Evolutionary conservation across 768 basidiomycete genomes (phyloP).

Genomic region (Fomitopsis serialis): DNA sequence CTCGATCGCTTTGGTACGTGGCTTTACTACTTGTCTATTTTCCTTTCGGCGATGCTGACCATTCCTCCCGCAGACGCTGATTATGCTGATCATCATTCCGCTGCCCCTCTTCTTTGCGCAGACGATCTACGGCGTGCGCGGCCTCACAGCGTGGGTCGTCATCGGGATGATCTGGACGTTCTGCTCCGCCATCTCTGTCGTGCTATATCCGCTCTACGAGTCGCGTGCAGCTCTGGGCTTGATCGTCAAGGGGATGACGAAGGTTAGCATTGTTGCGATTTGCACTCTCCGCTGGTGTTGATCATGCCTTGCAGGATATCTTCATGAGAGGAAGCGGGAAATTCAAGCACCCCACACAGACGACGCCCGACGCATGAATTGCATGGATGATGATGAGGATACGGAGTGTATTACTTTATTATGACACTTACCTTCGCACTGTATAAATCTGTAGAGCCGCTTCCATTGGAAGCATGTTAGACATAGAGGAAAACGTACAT

Average conservation of each 20-base stretch:
- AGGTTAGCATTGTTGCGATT: constrained; percentile 38
- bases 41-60: not conserved
- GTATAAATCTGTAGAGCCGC: too few species aligned
- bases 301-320: constrained; percentile 29
- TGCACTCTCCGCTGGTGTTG: not conserved
- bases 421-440: too few species aligned
- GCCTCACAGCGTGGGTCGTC: constrained; percentile 75
- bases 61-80: constrained; percentile 37
- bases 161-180: constrained; percentile 85
- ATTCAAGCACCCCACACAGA: constrained; percentile 16
- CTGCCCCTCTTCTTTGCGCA: constrained; percentile 82
- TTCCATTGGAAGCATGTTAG: too few species aligned
- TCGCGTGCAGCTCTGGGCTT: constrained; percentile 58
- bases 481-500: too few species aligned
- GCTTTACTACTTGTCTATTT: not conserved
- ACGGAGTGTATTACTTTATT: too few species aligned
- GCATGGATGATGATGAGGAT: too few species aligned
- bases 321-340: constrained; percentile 37
- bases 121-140: constrained; percentile 59
- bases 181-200: constrained; percentile 66
- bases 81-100: constrained; percentile 73
- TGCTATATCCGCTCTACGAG: constrained; percentile 85
- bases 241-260: constrained; percentile 58
- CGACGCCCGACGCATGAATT: not conserved
- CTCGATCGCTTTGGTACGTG: constrained; percentile 57